phyloP scores from a whole-genome alignment of 148 eudicot genomes.

The Cornus suecica region DNA sequence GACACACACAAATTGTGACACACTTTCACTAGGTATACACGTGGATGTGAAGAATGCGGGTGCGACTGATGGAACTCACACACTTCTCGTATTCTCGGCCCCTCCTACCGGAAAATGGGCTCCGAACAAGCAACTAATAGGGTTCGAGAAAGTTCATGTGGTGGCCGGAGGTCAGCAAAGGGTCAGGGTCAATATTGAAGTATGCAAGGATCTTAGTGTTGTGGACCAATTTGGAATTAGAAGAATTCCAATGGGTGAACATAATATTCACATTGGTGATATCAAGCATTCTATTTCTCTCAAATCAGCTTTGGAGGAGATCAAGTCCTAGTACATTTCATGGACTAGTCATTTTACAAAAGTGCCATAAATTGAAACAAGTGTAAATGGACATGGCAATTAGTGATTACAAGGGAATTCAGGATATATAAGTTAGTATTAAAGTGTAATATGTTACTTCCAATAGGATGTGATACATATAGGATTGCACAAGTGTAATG shows the following conservation, averaged over 20 bases:
- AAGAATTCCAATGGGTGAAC: constrained; percentile 73
- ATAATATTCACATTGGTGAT: constrained; percentile 75
- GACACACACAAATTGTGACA: constrained; percentile 51
- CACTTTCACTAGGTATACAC: constrained; percentile 34
- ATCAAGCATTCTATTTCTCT: constrained; percentile 54
- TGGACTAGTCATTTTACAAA: not conserved
- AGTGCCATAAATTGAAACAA: not conserved
- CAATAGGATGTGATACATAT: too few relatives aligned
- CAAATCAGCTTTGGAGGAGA: constrained; percentile 23
- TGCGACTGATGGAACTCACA: constrained; percentile 57
- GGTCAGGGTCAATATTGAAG: constrained; percentile 41
- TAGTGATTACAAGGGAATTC: not conserved
- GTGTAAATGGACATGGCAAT: not conserved
- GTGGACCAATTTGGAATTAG: constrained; percentile 55
- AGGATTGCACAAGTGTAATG: not conserved
- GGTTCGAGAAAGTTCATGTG: constrained; percentile 69
- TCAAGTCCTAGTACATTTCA: constrained; percentile 16
- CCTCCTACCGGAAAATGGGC: constrained; percentile 41
- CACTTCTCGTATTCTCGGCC: constrained; percentile 54
- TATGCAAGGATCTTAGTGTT: constrained; percentile 64
- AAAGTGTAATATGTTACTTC: not conserved
- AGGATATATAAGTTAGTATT: too few relatives aligned
- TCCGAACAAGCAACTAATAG: constrained; percentile 46
- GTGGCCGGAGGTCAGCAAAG: constrained; percentile 43
- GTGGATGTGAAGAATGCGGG: constrained; percentile 67